These are phyloP conservation scores for Balakata baccata DNA, from an alignment of 345 rosid species.

Conservation along the genomic window DNA sequence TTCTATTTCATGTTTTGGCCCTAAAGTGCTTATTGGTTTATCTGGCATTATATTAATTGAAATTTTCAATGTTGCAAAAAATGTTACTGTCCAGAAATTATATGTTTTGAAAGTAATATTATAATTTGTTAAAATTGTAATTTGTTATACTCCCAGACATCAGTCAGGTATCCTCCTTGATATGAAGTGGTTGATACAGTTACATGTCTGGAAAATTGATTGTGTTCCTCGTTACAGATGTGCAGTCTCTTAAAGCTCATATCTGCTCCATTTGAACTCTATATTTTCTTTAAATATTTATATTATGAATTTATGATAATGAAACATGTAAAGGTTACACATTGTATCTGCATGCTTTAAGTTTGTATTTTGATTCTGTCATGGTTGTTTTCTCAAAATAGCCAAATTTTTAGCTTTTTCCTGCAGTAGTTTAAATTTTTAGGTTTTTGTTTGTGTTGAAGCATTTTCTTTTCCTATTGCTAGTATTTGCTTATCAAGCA, in stretches of 20 bases:
- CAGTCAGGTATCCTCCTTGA: slow-evolving; percentile 57
- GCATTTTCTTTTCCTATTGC: no score
- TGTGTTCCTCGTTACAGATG: slow-evolving; percentile 57
- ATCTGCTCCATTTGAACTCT: slow-evolving; percentile 77
- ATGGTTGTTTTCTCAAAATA: no score
- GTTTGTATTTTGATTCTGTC: no score
- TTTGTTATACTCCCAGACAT: slow-evolving; percentile 37
- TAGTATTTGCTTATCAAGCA: no score
- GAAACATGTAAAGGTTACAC: no score
- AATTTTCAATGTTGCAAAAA: not conserved
- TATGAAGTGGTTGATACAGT: slow-evolving; percentile 49
- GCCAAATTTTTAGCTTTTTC: no score
- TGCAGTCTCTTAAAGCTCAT: slow-evolving; percentile 36
- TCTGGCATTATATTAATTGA: not conserved
- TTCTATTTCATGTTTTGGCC: not conserved
- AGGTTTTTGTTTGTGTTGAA: no score
- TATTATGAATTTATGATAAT: no score
- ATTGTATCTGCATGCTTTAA: no score
- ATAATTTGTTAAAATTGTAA: not conserved
- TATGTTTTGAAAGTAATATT: not conserved
- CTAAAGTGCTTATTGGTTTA: not conserved
- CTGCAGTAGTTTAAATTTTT: no score
- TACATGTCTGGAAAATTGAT: slow-evolving; percentile 59
- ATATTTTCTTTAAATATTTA: slow-evolving; percentile 14
- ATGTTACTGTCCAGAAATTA: not conserved